Evolutionary conservation across 768 basidiomycete species (phyloP).

Genomic region (Mrakia blollopis): DNA sequence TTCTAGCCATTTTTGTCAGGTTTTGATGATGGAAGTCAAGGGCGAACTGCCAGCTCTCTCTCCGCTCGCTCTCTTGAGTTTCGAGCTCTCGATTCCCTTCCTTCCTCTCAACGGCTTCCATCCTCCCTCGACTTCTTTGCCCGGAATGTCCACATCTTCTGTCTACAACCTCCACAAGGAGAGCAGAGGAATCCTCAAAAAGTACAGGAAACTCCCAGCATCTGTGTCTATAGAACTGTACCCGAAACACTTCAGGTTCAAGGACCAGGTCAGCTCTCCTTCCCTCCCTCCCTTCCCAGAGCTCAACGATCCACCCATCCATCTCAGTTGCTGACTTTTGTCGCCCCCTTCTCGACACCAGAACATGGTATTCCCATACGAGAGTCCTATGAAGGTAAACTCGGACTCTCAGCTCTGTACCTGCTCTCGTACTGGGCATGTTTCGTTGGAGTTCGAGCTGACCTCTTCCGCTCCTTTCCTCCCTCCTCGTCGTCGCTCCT

Average conservation of each 20-base stretch:
- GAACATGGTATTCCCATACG: constrained; percentile 45
- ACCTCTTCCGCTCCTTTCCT: constrained; percentile 12
- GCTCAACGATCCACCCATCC: neutral
- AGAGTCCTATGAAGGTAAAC: constrained; percentile 46
- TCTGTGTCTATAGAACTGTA: constrained; percentile 47
- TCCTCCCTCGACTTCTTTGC: neutral
- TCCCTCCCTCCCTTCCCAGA: neutral
- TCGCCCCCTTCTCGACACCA: constrained; percentile 23
- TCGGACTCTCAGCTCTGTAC: neutral
- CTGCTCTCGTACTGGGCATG: neutral
- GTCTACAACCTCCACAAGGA: constrained; percentile 47
- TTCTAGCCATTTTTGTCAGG: constrained; percentile 45
- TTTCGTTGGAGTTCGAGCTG: neutral
- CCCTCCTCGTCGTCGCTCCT: neutral
- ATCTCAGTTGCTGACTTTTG: no score
- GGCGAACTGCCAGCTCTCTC: neutral
- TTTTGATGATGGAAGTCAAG: neutral
- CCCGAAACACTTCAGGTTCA: constrained; percentile 46
- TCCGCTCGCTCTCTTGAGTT: neutral
- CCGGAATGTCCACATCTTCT: constrained; percentile 43
- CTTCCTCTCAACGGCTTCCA: neutral
- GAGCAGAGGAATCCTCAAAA: constrained; percentile 46
- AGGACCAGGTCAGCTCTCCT: constrained; percentile 43
- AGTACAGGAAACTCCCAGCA: constrained; percentile 45
- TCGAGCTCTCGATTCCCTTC: neutral